Evolutionary conservation across 2,329 filamentous ascomycete genomes (phyloP), one percentile per base, ranked within the genome.

Genomic region (Raffaelea ambrosiae): DNA sequence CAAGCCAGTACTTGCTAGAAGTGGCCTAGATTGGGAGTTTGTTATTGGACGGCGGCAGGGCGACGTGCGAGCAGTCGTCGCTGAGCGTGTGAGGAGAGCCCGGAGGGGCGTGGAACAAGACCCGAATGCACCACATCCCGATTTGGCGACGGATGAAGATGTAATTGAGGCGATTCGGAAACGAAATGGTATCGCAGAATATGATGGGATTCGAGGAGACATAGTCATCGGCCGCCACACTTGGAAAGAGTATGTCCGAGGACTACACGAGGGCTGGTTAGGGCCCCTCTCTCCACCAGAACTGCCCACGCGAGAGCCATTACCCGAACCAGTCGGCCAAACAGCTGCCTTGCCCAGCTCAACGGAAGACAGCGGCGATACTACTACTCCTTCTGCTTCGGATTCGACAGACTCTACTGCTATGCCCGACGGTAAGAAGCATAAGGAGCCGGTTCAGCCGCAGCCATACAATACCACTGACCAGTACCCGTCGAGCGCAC

Each of bases 231-330:
- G 93, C 13, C 74, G 91, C 48, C 86, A 96, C 62, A 84, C 91
- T 10, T 98, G 93, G 93, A 98, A 96, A 68, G 93, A 98, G 67
- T 98, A 97, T 63, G 72, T 97, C 21, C 77, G 90, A 50, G 93
- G 93, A 41, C 62, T 97, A 55, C 93, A 98, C 63, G 93, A 98
- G 67, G 93, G 93, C 48, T 98, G 93, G 91, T 70, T 98, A 21
- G 91, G 93, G 0, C 89, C 93, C 8, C 69, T 95, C 40, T 79
- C 84, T 50, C 66, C 80, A 48, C 35, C 35, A 19, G 18, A 16
- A 8, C 84, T 85, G 2, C 58, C 62, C n/a, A n/a, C n/a, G n/a
- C n/a, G n/a, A 23, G 61, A 68, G 47, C 61, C 52, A 44, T 58
- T 49, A 39, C 53, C 60, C 26, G 57, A 16, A 38, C 8, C 35